These are phyloP conservation scores for Acanthochlamys bracteata DNA, from an alignment of 106 monocot species.

Conservation along the genomic window DNA sequence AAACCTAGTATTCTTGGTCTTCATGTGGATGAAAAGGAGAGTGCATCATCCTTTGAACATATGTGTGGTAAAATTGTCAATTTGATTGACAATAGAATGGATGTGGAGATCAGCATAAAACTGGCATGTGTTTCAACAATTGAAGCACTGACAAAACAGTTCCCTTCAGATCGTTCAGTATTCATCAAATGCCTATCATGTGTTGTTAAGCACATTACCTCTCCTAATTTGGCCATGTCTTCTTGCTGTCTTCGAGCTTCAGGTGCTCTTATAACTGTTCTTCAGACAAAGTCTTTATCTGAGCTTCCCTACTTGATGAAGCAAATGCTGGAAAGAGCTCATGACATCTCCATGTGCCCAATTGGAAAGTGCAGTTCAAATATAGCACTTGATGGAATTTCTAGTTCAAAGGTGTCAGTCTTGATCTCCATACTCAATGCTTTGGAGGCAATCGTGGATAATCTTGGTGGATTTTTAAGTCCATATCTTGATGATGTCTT, in stretches of 20 bases:
- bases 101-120: conserved; percentile 22
- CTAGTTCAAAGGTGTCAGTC: conserved; percentile 17
- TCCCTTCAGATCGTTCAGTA: conserved; percentile 35
- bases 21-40: conserved; percentile 30
- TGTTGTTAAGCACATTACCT: conserved; percentile 46
- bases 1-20: conserved; percentile 9
- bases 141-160: conserved; percentile 56
- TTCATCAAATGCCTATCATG: conserved; percentile 36
- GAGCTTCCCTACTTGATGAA: conserved; percentile 73
- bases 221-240: conserved; percentile 47
- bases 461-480: conserved; percentile 73
- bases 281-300: conserved; percentile 77
- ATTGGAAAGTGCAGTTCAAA: conserved; percentile 5
- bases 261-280: conserved; percentile 44
- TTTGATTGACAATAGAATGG: conserved; percentile 35
- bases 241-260: conserved; percentile 45
- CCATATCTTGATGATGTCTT: conserved; percentile 80
- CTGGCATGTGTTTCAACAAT: conserved; percentile 65
- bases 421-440: conserved; percentile 31
- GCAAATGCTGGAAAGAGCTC: conserved; percentile 29
- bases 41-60: conserved; percentile 41
- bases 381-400: conserved; percentile 15
- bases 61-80: conserved; percentile 56
- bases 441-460: conserved; percentile 57
- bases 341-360: conserved; percentile 26